A percentile compares a stretch with the other conserved stretches of the same genome.
Conservation (phyloP, 176 grass and related monocot species). For the Eleusine indica region DNA sequence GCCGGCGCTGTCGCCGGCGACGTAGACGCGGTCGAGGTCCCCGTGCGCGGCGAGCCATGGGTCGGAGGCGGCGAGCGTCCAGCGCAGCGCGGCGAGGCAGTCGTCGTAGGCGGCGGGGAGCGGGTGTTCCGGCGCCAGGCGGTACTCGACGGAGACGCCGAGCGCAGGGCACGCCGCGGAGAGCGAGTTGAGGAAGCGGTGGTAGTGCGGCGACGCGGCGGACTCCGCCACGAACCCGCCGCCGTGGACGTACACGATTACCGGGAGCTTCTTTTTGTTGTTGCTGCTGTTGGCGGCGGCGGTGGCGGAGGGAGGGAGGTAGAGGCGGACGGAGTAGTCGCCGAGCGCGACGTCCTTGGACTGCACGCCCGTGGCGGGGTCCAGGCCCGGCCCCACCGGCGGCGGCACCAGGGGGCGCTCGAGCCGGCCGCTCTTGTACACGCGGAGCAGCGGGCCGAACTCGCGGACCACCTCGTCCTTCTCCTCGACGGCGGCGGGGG, state of each 20-base stretch:
- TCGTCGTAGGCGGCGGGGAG: slow-evolving; percentile 47
- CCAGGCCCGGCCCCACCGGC: not conserved
- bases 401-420: not conserved
- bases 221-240: not conserved
- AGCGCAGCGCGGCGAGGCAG: slow-evolving; percentile 38
- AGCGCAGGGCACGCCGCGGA: slow-evolving; percentile 26
- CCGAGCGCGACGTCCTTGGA: slow-evolving; percentile 1
- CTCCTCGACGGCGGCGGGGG: not conserved
- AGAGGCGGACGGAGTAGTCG: not conserved
- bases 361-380: not conserved
- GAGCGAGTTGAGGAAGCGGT: slow-evolving; percentile 46
- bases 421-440: not conserved
- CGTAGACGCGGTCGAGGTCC: slow-evolving; percentile 34
- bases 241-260: not conserved
- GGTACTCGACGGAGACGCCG: slow-evolving; percentile 33
- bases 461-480: not conserved
- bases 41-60: slow-evolving; percentile 39
- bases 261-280: not conserved
- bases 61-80: slow-evolving; percentile 37
- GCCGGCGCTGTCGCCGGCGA: slow-evolving; percentile 44
- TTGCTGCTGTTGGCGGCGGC: not conserved
- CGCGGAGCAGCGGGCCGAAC: not conserved
- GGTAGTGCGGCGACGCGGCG: slow-evolving; percentile 1
- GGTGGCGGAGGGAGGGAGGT: not conserved
- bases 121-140: slow-evolving; percentile 25